These are phyloP conservation scores for Trifolium repens DNA, from an alignment of 306 rosid genomes.

Conservation along the genomic window DNA sequence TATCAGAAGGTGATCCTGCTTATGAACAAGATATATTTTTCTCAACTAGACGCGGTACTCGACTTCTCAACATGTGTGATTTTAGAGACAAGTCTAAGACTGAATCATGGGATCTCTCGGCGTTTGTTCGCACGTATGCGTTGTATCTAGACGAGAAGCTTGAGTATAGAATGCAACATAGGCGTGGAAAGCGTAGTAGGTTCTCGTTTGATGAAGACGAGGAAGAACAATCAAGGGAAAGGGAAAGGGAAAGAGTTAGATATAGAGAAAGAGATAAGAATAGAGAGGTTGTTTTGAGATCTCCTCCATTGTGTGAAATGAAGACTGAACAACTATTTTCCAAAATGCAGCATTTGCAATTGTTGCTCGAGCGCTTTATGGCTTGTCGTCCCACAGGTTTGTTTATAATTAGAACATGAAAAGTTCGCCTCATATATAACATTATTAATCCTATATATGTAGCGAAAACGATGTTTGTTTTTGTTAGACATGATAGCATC, in stretches of 20 bases:
- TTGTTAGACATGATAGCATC: background rate
- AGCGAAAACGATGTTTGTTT: background rate
- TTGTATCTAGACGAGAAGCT: constrained; percentile 80
- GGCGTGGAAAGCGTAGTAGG: constrained; percentile 60
- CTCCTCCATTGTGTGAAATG: constrained; percentile 61
- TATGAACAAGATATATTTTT: constrained; percentile 87
- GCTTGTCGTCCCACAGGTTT: constrained; percentile 95
- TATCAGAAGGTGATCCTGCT: constrained; percentile 76
- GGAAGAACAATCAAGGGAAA: constrained; percentile 29
- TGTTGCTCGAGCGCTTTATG: constrained; percentile 78
- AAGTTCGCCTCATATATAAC: background rate
- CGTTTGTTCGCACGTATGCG: constrained; percentile 78
- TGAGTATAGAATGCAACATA: constrained; percentile 80
- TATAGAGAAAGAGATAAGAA: constrained; percentile 23
- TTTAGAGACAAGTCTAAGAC: constrained; percentile 44
- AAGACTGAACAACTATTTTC: constrained; percentile 62
- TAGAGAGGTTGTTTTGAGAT: constrained; percentile 29
- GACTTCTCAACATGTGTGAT: constrained; percentile 88
- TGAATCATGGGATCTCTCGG: constrained; percentile 68
- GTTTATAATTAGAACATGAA: background rate
- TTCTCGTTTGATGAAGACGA: constrained; percentile 62
- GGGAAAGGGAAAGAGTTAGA: constrained; percentile 1
- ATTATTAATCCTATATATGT: background rate
- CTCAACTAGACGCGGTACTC: constrained; percentile 78
- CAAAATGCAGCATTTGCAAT: constrained; percentile 76